Evolutionary conservation across 2,329 filamentous ascomycete genomes (phyloP).

Genomic region (Trichoderma sp.): DNA sequence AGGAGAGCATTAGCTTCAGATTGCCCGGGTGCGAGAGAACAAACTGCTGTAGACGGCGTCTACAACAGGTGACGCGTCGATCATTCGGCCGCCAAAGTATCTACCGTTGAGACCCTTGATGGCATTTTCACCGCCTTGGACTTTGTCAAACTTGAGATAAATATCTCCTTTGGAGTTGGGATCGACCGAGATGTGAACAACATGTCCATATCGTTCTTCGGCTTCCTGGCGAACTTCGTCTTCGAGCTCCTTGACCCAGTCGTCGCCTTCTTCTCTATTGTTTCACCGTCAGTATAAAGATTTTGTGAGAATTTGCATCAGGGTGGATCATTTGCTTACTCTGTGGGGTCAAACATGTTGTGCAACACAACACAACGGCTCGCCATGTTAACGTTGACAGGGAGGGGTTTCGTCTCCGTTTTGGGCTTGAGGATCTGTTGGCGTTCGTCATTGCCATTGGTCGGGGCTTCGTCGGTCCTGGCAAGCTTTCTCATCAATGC

Average conservation of each 20-base stretch:
- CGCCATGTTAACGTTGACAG: conserved; percentile 85
- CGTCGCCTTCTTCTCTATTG: conserved; percentile 75
- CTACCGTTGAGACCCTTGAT: conserved; percentile 97
- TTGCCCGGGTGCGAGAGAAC: conserved; percentile 81
- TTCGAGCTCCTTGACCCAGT: conserved; percentile 91
- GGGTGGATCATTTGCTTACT: conserved; percentile 60
- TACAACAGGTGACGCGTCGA: conserved; percentile 92
- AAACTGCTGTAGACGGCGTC: conserved; percentile 98
- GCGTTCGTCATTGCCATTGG: conserved; percentile 60
- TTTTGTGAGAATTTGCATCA: not conserved
- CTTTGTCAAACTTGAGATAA: conserved; percentile 96
- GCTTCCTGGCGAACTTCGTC: conserved; percentile 91
- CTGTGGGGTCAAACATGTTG: conserved; percentile 89
- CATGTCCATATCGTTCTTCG: conserved; percentile 91
- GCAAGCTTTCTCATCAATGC: conserved; percentile 98
- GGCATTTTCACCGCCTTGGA: conserved; percentile 92
- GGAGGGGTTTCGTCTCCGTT: conserved; percentile 73
- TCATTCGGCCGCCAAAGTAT: conserved; percentile 89
- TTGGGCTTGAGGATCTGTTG: conserved; percentile 73
- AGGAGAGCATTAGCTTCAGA: conserved; percentile 62
- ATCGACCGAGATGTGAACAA: conserved; percentile 95
- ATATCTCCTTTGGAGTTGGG: conserved; percentile 93
- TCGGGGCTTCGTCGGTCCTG: conserved; percentile 78
- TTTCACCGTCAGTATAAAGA: conserved; percentile 33
- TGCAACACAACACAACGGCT: conserved; percentile 91